A percentile compares a stretch with the other conserved stretches of the same genome.
Conservation (phyloP, 495 filamentous ascomycete genomes). For the Penicillium taxi region DNA sequence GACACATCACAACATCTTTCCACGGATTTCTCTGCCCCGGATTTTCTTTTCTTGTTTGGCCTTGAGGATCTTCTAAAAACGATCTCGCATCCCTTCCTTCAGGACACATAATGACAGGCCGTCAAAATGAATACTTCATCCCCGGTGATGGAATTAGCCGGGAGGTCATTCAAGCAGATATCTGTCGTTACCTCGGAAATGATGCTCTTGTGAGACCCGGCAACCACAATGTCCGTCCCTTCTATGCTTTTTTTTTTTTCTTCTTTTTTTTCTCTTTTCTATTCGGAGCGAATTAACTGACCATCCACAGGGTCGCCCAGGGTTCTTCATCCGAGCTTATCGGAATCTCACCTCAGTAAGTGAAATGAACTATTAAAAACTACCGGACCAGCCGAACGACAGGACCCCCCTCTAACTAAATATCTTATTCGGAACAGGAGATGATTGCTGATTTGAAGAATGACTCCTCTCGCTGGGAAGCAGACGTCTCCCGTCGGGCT, state of each 20-base stretch:
- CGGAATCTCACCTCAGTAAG: slow-evolving; percentile 80
- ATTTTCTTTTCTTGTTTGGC: slow-evolving; percentile 22
- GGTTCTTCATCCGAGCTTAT: slow-evolving; percentile 83
- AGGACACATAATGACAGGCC: slow-evolving; percentile 39
- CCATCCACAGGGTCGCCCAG: slow-evolving; percentile 52
- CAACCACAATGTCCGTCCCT: slow-evolving; percentile 61
- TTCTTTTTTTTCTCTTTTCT: not conserved
- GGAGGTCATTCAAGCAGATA: slow-evolving; percentile 90
- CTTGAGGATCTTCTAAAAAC: slow-evolving; percentile 29
- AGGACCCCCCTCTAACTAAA: slow-evolving; percentile 15
- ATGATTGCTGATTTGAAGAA: slow-evolving; percentile 82
- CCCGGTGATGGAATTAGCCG: slow-evolving; percentile 84
- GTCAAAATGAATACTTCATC: slow-evolving; percentile 80
- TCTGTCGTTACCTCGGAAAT: slow-evolving; percentile 87
- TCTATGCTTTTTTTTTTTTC: slow-evolving; percentile 6
- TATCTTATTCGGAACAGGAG: slow-evolving; percentile 45
- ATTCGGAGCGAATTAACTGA: slow-evolving; percentile 22
- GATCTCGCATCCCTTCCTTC: slow-evolving; percentile 21
- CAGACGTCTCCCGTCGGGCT: slow-evolving; percentile 51
- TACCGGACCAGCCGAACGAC: slow-evolving; percentile 3
- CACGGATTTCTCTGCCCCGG: slow-evolving; percentile 10
- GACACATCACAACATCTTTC: slow-evolving; percentile 10
- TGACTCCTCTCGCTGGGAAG: slow-evolving; percentile 75
- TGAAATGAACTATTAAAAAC: slow-evolving; percentile 8
- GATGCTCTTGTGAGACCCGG: slow-evolving; percentile 86